A percentile compares a stretch with the other conserved stretches of the same genome.
These are phyloP conservation scores for Wickerhamiella australiensis DNA, from an alignment of 805 yeast species.

Conservation along the genomic window DNA sequence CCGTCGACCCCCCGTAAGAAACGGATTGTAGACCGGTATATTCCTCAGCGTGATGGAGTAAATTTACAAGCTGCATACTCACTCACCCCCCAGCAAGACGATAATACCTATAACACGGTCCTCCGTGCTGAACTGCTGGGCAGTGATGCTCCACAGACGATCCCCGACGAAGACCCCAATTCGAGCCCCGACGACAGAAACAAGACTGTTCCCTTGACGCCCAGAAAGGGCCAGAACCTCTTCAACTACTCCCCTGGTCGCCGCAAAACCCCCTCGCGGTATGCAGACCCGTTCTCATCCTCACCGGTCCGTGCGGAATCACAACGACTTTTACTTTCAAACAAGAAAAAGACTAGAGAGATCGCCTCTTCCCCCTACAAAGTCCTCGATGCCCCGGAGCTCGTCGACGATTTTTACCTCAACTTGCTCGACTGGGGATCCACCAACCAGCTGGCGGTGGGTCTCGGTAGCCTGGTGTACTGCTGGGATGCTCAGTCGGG, in stretches of 20 bases:
- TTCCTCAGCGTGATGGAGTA: conserved; percentile 77
- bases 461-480: conserved; percentile 76
- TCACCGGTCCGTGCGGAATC: conserved; percentile 57
- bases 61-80: conserved; percentile 79
- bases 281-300: conserved; percentile 21
- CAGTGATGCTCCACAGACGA: conserved; percentile 47
- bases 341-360: conserved; percentile 63
- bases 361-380: conserved; percentile 82
- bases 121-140: conserved; percentile 87
- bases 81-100: conserved; percentile 31
- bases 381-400: conserved; percentile 90
- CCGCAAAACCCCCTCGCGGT: conserved; percentile 14
- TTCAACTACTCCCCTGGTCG: conserved; percentile 19
- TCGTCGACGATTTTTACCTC: conserved; percentile 85
- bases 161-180: conserved; percentile 9
- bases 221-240: conserved; percentile 17
- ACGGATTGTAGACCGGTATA: conserved; percentile 49
- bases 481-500: conserved; percentile 84
- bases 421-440: conserved; percentile 94
- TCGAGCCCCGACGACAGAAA: conserved; percentile 14
- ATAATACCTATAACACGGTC: conserved; percentile 73
- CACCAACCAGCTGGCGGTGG: conserved; percentile 79
- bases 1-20: conserved; percentile 21
- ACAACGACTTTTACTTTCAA: conserved; percentile 65
- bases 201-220: conserved; percentile 19